Evolutionary conservation across 257 asterid genomes (phyloP).

Genomic region (Fraxinus americana): DNA sequence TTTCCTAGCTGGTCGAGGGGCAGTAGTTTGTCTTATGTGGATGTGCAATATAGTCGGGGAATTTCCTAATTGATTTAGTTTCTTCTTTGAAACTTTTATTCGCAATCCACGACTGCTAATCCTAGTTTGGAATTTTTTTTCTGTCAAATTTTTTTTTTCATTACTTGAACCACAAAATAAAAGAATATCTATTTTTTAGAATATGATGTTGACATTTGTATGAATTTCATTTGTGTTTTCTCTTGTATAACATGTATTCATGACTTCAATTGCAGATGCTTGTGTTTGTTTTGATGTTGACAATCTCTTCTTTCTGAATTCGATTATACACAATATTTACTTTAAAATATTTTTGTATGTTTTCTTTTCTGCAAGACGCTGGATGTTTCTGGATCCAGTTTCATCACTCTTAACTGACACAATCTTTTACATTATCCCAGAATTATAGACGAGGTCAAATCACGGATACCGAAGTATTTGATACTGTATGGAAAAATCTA

Average conservation of each 20-base stretch:
- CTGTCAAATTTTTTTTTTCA: not conserved
- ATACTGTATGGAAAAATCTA: conserved; percentile 55
- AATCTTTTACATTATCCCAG: conserved; percentile 43
- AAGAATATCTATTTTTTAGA: not conserved
- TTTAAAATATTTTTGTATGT: not conserved
- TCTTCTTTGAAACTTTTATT: not conserved
- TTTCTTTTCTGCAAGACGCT: not conserved
- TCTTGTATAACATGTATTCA: not conserved
- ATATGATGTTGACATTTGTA: not conserved
- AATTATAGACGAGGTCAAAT: conserved; percentile 47
- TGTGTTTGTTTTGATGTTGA: not conserved
- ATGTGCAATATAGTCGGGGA: not conserved
- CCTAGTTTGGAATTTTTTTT: not conserved
- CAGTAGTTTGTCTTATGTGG: not conserved
- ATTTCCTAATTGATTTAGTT: not conserved
- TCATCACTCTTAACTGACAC: not conserved
- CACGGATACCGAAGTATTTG: conserved; percentile 42
- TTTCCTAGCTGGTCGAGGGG: too few species aligned
- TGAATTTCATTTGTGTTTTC: not conserved
- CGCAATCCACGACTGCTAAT: not conserved
- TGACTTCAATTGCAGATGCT: not conserved
- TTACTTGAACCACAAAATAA: not conserved
- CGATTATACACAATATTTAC: not conserved
- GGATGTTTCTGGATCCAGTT: conserved; percentile 1
- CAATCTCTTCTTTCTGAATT: not conserved